phyloP scores from a whole-genome alignment of 176 grass and related monocot genomes.

The Avena insularis region DNA sequence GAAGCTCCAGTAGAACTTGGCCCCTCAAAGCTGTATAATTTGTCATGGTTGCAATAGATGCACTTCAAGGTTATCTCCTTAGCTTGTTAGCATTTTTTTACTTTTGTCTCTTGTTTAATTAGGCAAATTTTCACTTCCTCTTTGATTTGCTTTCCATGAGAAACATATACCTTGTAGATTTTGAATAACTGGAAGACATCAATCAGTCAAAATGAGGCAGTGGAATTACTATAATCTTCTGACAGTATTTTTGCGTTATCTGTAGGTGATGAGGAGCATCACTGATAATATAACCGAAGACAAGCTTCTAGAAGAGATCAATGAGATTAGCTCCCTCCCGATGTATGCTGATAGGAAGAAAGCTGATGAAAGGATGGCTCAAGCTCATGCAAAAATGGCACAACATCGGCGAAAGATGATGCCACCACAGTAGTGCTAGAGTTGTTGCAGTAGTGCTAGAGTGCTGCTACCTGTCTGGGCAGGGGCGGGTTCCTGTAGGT shows the following conservation, averaged over 20 bases:
- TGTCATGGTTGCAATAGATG: neutral
- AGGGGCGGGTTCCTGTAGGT: conserved; percentile 39
- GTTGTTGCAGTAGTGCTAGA: conserved; percentile 36
- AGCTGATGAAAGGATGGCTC: conserved; percentile 42
- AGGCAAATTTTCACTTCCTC: neutral
- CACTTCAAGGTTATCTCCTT: neutral
- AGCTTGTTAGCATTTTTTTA: neutral
- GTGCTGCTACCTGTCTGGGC: conserved; percentile 22
- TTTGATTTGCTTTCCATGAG: neutral
- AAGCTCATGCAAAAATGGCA: conserved; percentile 63
- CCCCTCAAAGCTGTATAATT: neutral
- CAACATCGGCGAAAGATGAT: conserved; percentile 51
- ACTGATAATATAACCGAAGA: conserved; percentile 88
- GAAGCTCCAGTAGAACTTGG: neutral
- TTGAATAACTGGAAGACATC: neutral
- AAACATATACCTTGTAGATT: neutral
- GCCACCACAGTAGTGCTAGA: conserved; percentile 36
- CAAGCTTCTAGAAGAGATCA: conserved; percentile 77
- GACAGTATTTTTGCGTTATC: neutral
- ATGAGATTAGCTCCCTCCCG: conserved; percentile 68
- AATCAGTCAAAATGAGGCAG: neutral
- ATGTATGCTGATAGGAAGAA: conserved; percentile 77
- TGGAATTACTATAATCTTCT: neutral
- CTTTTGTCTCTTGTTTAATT: neutral
- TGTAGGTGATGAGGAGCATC: conserved; percentile 92